These are phyloP conservation scores for Silene noctiflora DNA, from an alignment of 179 eudicot genomes.

Conservation along the genomic window DNA sequence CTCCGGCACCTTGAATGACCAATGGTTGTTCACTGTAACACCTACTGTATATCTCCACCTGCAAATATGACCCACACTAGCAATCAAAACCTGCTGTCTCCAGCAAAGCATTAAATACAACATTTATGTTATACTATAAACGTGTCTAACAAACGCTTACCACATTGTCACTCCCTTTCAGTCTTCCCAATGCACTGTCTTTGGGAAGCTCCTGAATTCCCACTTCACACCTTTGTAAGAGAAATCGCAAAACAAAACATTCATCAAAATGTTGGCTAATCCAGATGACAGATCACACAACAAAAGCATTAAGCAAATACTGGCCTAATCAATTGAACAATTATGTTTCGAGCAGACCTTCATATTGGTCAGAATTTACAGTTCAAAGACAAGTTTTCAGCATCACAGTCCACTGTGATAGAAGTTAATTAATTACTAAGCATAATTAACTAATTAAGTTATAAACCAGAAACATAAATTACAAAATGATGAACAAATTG, in stretches of 20 bases:
- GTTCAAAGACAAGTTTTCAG: no score
- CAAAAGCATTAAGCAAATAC: not conserved
- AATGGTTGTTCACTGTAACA: slow-evolving; percentile 81
- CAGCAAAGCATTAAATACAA: not conserved
- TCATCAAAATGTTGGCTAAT: not conserved
- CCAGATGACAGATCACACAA: not conserved
- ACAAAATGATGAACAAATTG: not conserved
- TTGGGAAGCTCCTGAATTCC: slow-evolving; percentile 81
- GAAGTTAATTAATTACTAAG: not conserved
- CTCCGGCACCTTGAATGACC: slow-evolving; percentile 97
- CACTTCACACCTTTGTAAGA: slow-evolving; percentile 70
- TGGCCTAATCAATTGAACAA: no score
- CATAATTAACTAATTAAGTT: no score
- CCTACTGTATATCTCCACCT: slow-evolving; percentile 89
- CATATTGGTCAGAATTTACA: no score
- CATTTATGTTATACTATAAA: not conserved
- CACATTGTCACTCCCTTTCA: slow-evolving; percentile 93
- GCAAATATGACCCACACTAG: slow-evolving; percentile 22
- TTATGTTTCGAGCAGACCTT: no score
- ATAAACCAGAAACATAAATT: no score
- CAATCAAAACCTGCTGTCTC: slow-evolving; percentile 3
- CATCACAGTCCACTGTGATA: not conserved
- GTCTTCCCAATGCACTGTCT: slow-evolving; percentile 72
- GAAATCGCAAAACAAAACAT: not conserved
- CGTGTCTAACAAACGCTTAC: slow-evolving; percentile 31